Evolutionary conservation across 305 asterid species (phyloP).

Genomic region (Withania somnifera): DNA sequence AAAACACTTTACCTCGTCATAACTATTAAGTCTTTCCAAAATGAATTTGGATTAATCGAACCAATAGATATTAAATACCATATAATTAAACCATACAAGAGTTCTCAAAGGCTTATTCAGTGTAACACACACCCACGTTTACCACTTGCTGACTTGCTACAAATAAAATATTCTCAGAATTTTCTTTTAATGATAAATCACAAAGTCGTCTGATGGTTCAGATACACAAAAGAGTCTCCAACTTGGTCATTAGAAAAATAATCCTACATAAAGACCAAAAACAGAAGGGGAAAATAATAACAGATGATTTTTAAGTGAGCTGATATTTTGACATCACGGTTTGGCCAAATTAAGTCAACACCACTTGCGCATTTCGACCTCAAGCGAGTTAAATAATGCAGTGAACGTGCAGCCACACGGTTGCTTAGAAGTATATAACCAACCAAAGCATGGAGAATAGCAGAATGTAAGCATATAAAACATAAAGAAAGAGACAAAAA

Average conservation of each 20-base stretch:
- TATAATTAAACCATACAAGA: neutral
- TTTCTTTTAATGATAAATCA: neutral
- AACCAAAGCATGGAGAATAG: neutral
- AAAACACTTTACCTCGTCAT: neutral
- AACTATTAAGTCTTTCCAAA: too few species aligned
- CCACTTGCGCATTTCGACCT: neutral
- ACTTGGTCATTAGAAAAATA: too few species aligned
- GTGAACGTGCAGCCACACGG: constrained; percentile 1
- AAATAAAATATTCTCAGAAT: neutral
- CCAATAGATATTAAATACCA: neutral
- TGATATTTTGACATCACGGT: neutral
- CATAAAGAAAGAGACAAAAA: neutral
- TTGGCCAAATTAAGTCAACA: neutral
- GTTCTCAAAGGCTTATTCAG: neutral
- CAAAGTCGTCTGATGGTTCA: neutral
- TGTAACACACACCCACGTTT: neutral
- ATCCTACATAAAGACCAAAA: too few species aligned
- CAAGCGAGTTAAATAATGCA: neutral
- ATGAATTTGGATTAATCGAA: neutral
- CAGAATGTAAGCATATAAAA: neutral
- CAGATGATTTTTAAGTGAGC: too few species aligned
- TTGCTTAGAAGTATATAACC: neutral
- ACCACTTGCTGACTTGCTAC: neutral
- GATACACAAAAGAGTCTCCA: neutral
- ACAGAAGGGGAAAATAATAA: too few species aligned